Percentiles rank a stretch among this genome's conserved stretches.
These are phyloP conservation scores for Tilletia walkeri DNA, from an alignment of 1,284 basidiomycete species.

Conservation along the genomic window DNA sequence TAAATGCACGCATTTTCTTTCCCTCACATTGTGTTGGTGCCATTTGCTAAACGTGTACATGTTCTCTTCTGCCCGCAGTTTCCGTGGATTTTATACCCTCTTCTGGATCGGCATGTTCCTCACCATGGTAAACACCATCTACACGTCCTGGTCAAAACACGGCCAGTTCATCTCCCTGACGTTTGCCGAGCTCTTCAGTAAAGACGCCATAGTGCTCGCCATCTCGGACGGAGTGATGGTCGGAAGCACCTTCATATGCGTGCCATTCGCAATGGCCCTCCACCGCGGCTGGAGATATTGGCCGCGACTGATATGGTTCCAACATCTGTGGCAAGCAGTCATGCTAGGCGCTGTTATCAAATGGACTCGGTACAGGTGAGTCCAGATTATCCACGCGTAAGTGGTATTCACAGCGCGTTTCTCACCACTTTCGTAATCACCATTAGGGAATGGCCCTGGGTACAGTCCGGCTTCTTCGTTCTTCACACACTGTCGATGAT, in stretches of 20 bases:
- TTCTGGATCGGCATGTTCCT: conserved; percentile 53
- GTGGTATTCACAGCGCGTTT: too few species aligned
- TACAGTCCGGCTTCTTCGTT: conserved; percentile 91
- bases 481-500: conserved; percentile 86
- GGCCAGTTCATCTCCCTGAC: conserved; percentile 71
- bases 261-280: conserved; percentile 67
- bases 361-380: conserved; percentile 41
- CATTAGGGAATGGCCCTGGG: conserved; percentile 87
- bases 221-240: conserved; percentile 81
- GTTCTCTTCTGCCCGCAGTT: conserved; percentile 20
- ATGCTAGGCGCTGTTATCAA: conserved; percentile 45
- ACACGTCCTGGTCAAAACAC: conserved; percentile 56
- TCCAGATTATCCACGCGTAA: background rate
- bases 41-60: conserved; percentile 6
- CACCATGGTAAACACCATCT: conserved; percentile 48
- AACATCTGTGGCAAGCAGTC: conserved; percentile 43
- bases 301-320: conserved; percentile 32
- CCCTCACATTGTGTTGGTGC: background rate
- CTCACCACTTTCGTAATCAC: background rate
- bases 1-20: background rate
- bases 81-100: conserved; percentile 53
- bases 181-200: conserved; percentile 84
- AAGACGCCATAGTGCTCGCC: conserved; percentile 78
- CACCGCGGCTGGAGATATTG: conserved; percentile 58
- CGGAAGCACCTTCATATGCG: conserved; percentile 69